phyloP scores from a whole-genome alignment of 208 protist genomes.

The Leishmania tarentolae region DNA sequence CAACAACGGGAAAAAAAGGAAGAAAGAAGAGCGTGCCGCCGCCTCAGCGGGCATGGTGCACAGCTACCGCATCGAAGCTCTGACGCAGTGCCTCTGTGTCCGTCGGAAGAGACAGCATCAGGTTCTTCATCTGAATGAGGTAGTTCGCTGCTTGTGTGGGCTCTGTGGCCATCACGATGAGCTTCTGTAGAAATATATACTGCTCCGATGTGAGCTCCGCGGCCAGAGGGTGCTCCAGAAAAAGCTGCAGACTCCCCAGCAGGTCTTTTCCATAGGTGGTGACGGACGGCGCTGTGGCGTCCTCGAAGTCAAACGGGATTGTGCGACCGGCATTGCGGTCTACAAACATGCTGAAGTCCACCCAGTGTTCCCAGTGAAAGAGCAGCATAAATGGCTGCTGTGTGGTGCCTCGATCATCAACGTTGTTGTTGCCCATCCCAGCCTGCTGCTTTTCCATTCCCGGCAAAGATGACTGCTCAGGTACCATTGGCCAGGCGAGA shows the following conservation, averaged over 20 bases:
- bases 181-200: slow-evolving; percentile 55
- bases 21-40: too few species aligned
- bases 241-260: slow-evolving; percentile 40
- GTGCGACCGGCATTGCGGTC: slow-evolving; percentile 84
- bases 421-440: not conserved
- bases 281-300: slow-evolving; percentile 27
- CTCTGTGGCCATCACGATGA: slow-evolving; percentile 60
- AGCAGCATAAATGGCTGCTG: slow-evolving; percentile 49
- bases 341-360: slow-evolving; percentile 90
- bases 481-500: slow-evolving; percentile 39
- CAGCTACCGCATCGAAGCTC: slow-evolving; percentile 45
- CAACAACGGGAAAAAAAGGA: not conserved
- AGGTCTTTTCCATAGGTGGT: slow-evolving; percentile 72
- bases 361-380: slow-evolving; percentile 81
- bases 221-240: slow-evolving; percentile 56
- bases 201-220: slow-evolving; percentile 57
- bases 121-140: slow-evolving; percentile 73
- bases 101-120: slow-evolving; percentile 61
- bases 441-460: not conserved
- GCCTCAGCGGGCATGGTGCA: slow-evolving; percentile 19
- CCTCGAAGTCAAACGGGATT: slow-evolving; percentile 63
- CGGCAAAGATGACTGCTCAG: not conserved
- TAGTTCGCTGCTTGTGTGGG: slow-evolving; percentile 73
- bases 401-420: not conserved
- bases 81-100: slow-evolving; percentile 46